phyloP scores from a whole-genome alignment of 257 asterid species.

The Coffea canephora region DNA sequence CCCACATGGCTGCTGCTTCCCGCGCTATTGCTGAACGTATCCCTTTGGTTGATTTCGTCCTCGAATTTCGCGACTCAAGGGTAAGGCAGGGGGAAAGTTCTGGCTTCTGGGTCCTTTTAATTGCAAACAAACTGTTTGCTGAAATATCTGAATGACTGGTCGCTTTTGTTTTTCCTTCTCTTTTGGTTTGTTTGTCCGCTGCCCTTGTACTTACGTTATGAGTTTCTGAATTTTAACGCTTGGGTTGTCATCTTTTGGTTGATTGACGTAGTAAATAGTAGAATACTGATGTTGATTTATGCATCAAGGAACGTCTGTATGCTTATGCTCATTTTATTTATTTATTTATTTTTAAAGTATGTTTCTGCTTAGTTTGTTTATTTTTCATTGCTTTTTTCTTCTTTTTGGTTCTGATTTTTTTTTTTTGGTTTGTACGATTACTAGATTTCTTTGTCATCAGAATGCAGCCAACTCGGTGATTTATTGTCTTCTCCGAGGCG shows the following conservation, averaged over 20 bases:
- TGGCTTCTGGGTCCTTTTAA: too few species aligned
- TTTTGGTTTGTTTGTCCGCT: too few species aligned
- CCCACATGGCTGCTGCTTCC: slow-evolving; percentile 86
- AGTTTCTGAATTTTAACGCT: not conserved
- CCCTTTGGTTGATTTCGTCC: slow-evolving; percentile 66
- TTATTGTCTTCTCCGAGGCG: slow-evolving; percentile 40
- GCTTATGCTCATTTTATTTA: not conserved
- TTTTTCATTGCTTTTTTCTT: not conserved
- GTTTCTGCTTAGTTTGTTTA: too few species aligned
- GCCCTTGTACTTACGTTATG: not conserved
- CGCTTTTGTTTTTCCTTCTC: not conserved
- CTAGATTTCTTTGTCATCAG: slow-evolving; percentile 78
- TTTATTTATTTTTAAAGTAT: too few species aligned
- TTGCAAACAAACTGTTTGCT: slow-evolving; percentile 18
- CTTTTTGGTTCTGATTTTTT: not conserved
- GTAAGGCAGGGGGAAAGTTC: slow-evolving; percentile 15
- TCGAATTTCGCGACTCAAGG: slow-evolving; percentile 88
- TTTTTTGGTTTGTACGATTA: not conserved
- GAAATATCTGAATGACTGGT: slow-evolving; percentile 26
- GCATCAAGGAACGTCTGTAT: too few species aligned
- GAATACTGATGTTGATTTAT: not conserved
- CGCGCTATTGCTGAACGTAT: slow-evolving; percentile 66
- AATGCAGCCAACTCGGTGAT: slow-evolving; percentile 41
- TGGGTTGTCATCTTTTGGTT: not conserved
- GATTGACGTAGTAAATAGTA: too few species aligned